Percentiles rank a stretch among this genome's conserved stretches.
Conservation (phyloP, 306 rosid genomes). For the Vigna angularis region DNA sequence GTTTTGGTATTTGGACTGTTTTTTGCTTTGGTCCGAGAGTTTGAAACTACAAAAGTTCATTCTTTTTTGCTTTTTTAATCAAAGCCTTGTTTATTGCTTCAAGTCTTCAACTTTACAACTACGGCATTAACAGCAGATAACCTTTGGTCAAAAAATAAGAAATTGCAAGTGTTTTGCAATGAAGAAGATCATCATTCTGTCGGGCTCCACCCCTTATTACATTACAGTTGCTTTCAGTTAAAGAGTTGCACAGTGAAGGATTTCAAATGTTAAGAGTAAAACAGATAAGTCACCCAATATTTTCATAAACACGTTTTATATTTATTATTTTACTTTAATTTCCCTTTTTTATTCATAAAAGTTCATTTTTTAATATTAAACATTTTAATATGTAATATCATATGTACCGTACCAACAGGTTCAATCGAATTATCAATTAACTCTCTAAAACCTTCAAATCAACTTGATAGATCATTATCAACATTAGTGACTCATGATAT, state of each 20-base stretch:
- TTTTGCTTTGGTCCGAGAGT: conserved; percentile 4
- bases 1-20: conserved; percentile 39
- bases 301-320: no score
- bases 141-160: conserved; percentile 13
- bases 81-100: conserved; percentile 26
- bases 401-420: no score
- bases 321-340: no score
- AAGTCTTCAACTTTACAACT: conserved; percentile 45
- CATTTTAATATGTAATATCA: no score
- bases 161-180: neutral
- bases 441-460: no score
- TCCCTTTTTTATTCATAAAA: no score
- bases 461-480: accelerated
- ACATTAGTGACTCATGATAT: no score
- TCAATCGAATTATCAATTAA: no score
- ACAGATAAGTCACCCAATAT: no score
- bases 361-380: no score
- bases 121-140: conserved; percentile 17
- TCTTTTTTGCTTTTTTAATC: conserved; percentile 35
- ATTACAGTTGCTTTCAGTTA: conserved; percentile 21
- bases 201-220: neutral
- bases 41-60: neutral
- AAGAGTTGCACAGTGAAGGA: neutral
- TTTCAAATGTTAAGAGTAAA: conserved; percentile 1
- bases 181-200: conserved; percentile 42